Conservation (phyloP, 768 basidiomycete genomes). For the Phylloporus sp. region DNA sequence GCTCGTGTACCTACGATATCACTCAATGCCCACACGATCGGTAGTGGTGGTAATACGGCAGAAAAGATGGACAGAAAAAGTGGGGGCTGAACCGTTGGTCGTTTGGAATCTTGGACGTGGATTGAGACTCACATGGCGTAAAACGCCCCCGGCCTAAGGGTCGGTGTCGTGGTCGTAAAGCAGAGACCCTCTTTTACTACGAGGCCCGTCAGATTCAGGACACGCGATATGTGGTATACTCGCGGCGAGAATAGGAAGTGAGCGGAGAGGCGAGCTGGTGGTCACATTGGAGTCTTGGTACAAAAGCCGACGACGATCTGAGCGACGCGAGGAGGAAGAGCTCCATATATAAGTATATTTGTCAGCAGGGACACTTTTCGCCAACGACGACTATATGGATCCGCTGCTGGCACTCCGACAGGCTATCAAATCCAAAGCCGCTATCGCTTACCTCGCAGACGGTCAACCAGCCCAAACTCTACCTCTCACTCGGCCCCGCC, state of each 20-base stretch:
- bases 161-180: conserved; percentile 72
- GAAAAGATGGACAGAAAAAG: conserved; percentile 74
- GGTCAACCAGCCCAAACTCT: conserved; percentile 43
- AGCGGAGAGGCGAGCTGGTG: conserved; percentile 78
- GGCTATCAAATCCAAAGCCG: conserved; percentile 51
- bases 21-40: conserved; percentile 62
- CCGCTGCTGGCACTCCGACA: conserved; percentile 54
- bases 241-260: conserved; percentile 74
- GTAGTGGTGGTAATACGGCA: conserved; percentile 55
- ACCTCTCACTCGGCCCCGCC: conserved; percentile 53
- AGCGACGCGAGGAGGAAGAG: too few species aligned
- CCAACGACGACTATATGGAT: too few species aligned
- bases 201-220: neutral
- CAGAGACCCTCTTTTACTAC: conserved; percentile 89
- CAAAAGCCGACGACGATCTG: too few species aligned
- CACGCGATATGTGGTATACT: conserved; percentile 25
- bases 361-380: too few species aligned
- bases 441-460: conserved; percentile 43
- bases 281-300: conserved; percentile 65
- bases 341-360: too few species aligned
- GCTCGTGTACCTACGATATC: conserved; percentile 69
- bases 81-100: conserved; percentile 68
- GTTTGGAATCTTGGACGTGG: neutral
- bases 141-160: conserved; percentile 82
- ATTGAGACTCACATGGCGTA: conserved; percentile 66